These are phyloP conservation scores for Echium plantagineum DNA, from an alignment of 257 asterid species.

Conservation along the genomic window DNA sequence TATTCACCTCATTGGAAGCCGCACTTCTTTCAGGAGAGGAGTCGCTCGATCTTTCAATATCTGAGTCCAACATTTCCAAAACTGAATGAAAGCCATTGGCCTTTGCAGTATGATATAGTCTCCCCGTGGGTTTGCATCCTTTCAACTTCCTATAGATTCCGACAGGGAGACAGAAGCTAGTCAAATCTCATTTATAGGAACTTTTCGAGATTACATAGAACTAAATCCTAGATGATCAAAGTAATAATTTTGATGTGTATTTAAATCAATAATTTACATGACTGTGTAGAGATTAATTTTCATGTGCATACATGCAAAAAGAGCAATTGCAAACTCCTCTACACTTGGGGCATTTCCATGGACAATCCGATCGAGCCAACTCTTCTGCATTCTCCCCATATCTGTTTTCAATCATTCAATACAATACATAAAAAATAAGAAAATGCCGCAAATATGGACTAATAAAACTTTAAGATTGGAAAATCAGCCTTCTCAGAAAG, in stretches of 20 bases:
- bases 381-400: conserved; percentile 16
- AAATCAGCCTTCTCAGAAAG: neutral
- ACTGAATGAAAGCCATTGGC: neutral
- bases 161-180: neutral
- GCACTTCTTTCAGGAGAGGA: neutral
- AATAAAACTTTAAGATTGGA: neutral
- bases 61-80: neutral
- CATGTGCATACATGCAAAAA: neutral
- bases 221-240: too few relatives aligned
- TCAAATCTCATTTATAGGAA: neutral
- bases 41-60: neutral
- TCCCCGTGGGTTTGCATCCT: neutral
- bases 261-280: too few relatives aligned
- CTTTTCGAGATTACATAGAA: neutral
- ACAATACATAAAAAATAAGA: neutral
- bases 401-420: neutral
- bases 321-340: conserved; percentile 22
- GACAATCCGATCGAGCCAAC: conserved; percentile 2
- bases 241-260: too few relatives aligned
- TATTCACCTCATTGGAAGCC: neutral
- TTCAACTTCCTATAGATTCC: neutral
- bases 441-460: neutral
- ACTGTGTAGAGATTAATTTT: neutral
- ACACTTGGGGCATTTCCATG: conserved; percentile 20
- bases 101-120: neutral